Base-by-base conservation (phyloP, 768 basidiomycete species). In the Xanthoconium purpureum region DNA sequence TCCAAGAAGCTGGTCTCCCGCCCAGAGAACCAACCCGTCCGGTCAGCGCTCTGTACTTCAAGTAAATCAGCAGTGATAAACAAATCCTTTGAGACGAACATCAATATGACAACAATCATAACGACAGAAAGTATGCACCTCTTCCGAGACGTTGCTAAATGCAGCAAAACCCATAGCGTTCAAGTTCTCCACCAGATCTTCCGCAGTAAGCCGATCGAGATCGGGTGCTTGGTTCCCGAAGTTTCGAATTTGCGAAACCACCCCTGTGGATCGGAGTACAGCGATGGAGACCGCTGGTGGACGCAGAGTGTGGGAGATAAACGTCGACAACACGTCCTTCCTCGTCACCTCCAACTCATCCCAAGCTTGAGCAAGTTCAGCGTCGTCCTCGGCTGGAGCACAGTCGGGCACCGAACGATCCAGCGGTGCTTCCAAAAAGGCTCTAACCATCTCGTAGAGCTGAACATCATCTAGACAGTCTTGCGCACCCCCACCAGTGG, bases 11-110 rank as follows among this genome's bases (percentile, higher is more conserved):
- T 71, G 0, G 75, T 67, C n/a, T 92, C 90, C 51, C 83, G 77
- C 33, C 73, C 52, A 14, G 69, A 59, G 70, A 91, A 89, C 91
- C 91, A 94, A 3, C 88, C 91, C 3, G 82, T 85, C 33, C 84
- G 82, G 67, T 94, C 91, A 15, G 83, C 81, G 2, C 82, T 84
- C 69, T 94, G 91, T 0, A 90, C 82, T 69, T 94, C 91, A 11
- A 94, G 77, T 17, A 92, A 71, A 67, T 94, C 91, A 6, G 85
- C 82, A 8, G 88, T 84, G 42, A 85, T 76, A 63, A 90, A 87
- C 37, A 94, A 75, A 71, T 93, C 91, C 89, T 92, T 43, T 35
- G 35, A 49, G 46, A 8, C 33, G 50, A 50, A 9, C 30, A 50
- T 58, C 56, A 65, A 49, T 13, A 37, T 24, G n/a, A 54, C 12